phyloP scores from a whole-genome alignment of 2,329 filamentous ascomycete genomes.

The Dendrostoma leiphaemia region DNA sequence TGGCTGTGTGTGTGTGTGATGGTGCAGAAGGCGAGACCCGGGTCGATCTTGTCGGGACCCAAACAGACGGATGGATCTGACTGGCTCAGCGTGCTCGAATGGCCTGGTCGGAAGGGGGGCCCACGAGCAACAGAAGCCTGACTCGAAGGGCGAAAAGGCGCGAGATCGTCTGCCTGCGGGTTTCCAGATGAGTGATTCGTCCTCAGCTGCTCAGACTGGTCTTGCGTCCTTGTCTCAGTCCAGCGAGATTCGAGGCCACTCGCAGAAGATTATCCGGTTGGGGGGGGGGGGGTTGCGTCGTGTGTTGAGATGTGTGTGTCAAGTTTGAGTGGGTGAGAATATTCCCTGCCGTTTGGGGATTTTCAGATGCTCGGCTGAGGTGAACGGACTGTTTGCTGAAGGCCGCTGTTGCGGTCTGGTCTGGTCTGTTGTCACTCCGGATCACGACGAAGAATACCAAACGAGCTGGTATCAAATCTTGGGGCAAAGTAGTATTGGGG shows the following conservation, averaged over 20 bases:
- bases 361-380: no score
- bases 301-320: not conserved
- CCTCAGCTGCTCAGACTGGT: constrained; percentile 13
- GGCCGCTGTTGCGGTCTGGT: no score
- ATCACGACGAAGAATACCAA: no score
- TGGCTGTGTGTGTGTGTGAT: constrained; percentile 3
- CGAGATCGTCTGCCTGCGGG: constrained; percentile 13
- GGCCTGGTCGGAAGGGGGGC: constrained; percentile 9
- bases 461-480: no score
- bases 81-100: constrained; percentile 17
- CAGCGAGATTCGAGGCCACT: constrained; percentile 4
- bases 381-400: no score
- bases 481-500: no score
- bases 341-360: no score
- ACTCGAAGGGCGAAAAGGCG: constrained; percentile 7
- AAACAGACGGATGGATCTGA: constrained; percentile 3
- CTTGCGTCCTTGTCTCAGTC: constrained; percentile 17
- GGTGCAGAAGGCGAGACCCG: constrained; percentile 18
- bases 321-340: no score
- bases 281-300: not conserved
- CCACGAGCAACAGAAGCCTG: constrained; percentile 19
- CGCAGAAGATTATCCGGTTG: not conserved
- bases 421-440: no score
- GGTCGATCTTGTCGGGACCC: constrained; percentile 15
- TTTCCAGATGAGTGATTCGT: constrained; percentile 10